Evolutionary conservation across 352 stramenopile species (phyloP).

Genomic region (Globisporangium recalcitrans): DNA sequence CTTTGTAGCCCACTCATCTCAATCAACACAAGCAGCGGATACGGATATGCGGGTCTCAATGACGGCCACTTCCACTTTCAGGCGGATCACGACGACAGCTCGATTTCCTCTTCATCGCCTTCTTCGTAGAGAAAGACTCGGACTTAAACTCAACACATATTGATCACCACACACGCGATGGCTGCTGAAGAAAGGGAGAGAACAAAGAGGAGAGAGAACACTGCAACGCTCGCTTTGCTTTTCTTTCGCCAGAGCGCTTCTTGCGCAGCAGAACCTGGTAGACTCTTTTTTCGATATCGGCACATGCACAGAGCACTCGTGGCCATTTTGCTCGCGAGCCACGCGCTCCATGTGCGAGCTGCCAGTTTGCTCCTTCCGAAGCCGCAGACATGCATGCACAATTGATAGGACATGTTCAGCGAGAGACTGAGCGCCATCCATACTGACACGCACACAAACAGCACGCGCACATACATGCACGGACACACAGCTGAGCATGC

Average conservation of each 20-base stretch:
- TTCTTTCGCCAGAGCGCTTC: not conserved
- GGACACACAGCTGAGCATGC: too few species aligned
- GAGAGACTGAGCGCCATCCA: too few species aligned
- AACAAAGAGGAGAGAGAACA: not conserved
- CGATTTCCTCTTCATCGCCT: not conserved
- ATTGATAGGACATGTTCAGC: not conserved
- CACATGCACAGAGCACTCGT: not conserved
- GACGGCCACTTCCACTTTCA: not conserved
- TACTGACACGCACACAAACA: too few species aligned
- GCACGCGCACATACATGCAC: not conserved
- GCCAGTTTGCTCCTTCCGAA: not conserved
- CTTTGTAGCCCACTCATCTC: not conserved
- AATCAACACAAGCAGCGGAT: too few species aligned
- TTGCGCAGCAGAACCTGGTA: not conserved
- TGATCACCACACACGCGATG: not conserved
- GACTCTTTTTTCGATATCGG: not conserved
- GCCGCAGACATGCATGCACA: not conserved
- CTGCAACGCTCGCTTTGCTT: not conserved
- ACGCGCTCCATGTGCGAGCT: not conserved
- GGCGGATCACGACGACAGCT: constrained; percentile 1
- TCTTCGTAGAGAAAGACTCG: constrained; percentile 3
- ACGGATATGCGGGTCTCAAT: not conserved
- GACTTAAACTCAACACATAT: constrained; percentile 22
- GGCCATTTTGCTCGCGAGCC: not conserved
- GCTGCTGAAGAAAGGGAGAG: not conserved